Conservation (phyloP, 2,329 filamentous ascomycete species). For the Pseudogymnoascus sp. region DNA sequence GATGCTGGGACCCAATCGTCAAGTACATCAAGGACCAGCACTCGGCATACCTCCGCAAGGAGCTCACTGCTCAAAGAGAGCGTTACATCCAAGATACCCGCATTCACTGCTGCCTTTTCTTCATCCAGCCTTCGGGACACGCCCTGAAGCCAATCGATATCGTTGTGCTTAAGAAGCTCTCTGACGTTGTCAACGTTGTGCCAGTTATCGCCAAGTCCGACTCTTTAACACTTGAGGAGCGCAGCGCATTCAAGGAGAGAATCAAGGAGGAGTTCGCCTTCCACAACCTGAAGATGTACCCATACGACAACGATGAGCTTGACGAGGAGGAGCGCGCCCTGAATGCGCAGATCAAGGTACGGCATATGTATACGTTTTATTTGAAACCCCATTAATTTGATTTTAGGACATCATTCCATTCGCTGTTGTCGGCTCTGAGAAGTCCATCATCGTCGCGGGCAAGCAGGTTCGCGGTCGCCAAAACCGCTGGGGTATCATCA, state of each 20-base stretch:
- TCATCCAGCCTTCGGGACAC: slow-evolving; percentile 97
- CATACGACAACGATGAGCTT: slow-evolving; percentile 98
- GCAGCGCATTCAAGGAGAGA: slow-evolving; percentile 91
- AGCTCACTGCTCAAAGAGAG: slow-evolving; percentile 97
- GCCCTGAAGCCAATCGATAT: slow-evolving; percentile 99
- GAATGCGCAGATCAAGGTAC: slow-evolving; percentile 94
- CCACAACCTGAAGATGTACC: slow-evolving; percentile 99
- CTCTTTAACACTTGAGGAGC: slow-evolving; percentile 90
- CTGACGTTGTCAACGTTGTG: slow-evolving; percentile 97
- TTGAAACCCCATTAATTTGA: slow-evolving; percentile 27
- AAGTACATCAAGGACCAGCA: slow-evolving; percentile 99
- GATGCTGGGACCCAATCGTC: slow-evolving; percentile 99
- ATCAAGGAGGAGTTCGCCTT: slow-evolving; percentile 99
- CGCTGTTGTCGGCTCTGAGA: slow-evolving; percentile 95
- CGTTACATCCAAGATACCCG: slow-evolving; percentile 98
- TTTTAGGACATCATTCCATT: slow-evolving; percentile 84
- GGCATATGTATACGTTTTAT: slow-evolving; percentile 16
- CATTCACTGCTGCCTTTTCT: slow-evolving; percentile 99
- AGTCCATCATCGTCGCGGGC: slow-evolving; percentile 93
- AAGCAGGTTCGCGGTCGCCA: slow-evolving; percentile 96
- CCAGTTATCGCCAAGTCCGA: slow-evolving; percentile 98
- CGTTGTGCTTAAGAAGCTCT: slow-evolving; percentile 98
- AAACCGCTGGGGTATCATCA: slow-evolving; percentile 99
- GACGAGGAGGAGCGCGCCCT: slow-evolving; percentile 91
- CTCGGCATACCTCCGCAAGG: slow-evolving; percentile 97